Base-by-base conservation (phyloP, 768 basidiomycete genomes). In the Pulveroboletus ravenelii region DNA sequence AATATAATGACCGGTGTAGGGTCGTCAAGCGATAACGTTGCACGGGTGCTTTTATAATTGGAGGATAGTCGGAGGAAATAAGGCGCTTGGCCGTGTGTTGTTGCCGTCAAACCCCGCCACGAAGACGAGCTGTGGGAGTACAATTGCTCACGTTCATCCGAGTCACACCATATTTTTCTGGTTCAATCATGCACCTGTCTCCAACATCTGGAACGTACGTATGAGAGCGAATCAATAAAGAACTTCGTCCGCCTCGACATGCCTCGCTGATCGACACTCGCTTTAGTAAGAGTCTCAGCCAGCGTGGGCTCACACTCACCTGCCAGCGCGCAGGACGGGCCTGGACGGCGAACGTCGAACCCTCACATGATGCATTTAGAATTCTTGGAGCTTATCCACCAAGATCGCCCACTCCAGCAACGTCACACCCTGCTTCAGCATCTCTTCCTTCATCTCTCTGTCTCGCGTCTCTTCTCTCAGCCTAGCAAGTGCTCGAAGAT, bases 401-500 rank as follows among this genome's bases (percentile, higher is more conserved):
- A 89, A 70, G 59, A 88, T 84, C 18, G 87, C 87, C 87, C 87
- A 89, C 58, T 89, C 87, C 68, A 89, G 72, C 8, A 86, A 74
- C 1, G 85, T 87, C 45, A 89, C 72, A 1, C 87, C 87, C 58
- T 78, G 71, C 61, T 70, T 78, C 66, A 89, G 60, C 47, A 85
- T 87, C 56, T 82, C 82, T 57, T 85, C 83, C 65, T 76, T 84
- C 41, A 89, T 74, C 63, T 87, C 84, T 50, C 79, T 69, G 63
- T 89, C 80, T 54, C 87, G 68, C 18, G 82, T 87, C 52, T 79
- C 81, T 48, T 84, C 83, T 34, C 77, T 78, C 53, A 89, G 64
- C 48, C 77, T 72, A 9, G 74, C 76, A 15, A 88, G 68, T 3
- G 87, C 87, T 10, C 76, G 72, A 34, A 89, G 65, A 64, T 88